A percentile compares a stretch with the other conserved stretches of the same genome.
Conservation (phyloP, 1,139 yeast species). For the Geotrichum restrictum region DNA sequence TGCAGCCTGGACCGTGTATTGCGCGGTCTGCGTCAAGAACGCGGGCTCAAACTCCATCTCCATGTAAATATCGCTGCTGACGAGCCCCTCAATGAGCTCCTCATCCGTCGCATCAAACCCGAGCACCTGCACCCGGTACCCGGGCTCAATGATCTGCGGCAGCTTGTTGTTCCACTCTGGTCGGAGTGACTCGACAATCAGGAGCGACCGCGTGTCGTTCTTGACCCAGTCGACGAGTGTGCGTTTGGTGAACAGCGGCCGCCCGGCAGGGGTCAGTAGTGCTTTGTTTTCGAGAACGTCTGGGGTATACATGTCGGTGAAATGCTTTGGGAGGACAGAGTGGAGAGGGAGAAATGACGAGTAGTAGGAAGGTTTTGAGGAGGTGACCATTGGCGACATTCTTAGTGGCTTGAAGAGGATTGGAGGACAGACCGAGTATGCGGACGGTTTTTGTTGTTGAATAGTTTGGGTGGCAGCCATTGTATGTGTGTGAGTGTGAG, state of each 20-base stretch:
- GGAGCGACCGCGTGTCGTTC: constrained; percentile 59
- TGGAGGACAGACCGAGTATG: constrained; percentile 18
- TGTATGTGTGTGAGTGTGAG: background rate
- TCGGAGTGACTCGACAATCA: constrained; percentile 48
- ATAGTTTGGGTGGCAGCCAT: constrained; percentile 4
- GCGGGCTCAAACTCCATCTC: constrained; percentile 53
- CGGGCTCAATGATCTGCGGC: constrained; percentile 46
- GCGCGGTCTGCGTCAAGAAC: constrained; percentile 55
- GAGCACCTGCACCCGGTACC: constrained; percentile 45
- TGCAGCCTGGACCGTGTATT: constrained; percentile 55
- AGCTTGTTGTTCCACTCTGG: constrained; percentile 51
- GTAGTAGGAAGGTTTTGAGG: background rate
- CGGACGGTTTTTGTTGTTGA: constrained; percentile 8
- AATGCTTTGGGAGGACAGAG: constrained; percentile 48
- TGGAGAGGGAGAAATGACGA: constrained; percentile 28
- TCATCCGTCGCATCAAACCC: constrained; percentile 52
- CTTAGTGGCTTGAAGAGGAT: constrained; percentile 18
- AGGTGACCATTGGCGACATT: background rate
- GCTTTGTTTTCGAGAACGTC: constrained; percentile 36
- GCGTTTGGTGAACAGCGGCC: constrained; percentile 59
- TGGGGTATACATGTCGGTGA: constrained; percentile 53
- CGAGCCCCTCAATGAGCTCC: constrained; percentile 47
- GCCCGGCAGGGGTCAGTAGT: constrained; percentile 46
- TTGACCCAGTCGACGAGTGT: constrained; percentile 60
- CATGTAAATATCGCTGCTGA: constrained; percentile 53